A percentile compares a stretch with the other conserved stretches of the same genome.
Conservation (phyloP, 140 eudicot genomes). For the Oenanthe javanica region DNA sequence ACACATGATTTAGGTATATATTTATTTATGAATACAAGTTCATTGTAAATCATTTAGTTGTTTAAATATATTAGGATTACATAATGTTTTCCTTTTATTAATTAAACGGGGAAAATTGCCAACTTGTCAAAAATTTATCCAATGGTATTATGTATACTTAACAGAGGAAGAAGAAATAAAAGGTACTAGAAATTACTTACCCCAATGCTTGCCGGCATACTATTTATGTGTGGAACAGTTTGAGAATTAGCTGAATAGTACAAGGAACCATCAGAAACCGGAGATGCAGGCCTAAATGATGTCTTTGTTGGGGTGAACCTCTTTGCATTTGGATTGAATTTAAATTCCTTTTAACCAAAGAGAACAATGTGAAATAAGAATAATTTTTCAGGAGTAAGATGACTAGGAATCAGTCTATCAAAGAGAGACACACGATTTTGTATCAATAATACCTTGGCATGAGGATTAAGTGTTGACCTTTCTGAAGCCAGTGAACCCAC, state of each 20-base stretch:
- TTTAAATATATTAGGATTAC: too few relatives aligned
- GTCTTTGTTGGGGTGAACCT: constrained; percentile 67
- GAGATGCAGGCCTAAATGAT: constrained; percentile 76
- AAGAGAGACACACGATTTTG: not conserved
- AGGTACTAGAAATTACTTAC: constrained; percentile 38
- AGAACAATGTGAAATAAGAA: not conserved
- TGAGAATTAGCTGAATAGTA: constrained; percentile 63
- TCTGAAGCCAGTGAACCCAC: constrained; percentile 78
- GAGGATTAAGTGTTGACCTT: constrained; percentile 81
- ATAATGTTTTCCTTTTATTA: not conserved
- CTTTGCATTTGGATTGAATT: constrained; percentile 89
- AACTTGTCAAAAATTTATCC: not conserved
- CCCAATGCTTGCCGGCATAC: constrained; percentile 82
- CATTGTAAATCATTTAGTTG: not conserved
- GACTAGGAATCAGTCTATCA: not conserved
- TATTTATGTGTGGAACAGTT: constrained; percentile 61
- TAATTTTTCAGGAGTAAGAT: not conserved
- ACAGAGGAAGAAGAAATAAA: not conserved
- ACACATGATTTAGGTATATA: too few relatives aligned
- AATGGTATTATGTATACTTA: not conserved
- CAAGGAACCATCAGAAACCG: constrained; percentile 71
- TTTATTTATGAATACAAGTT: too few relatives aligned
- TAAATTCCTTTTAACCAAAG: constrained; percentile 54
- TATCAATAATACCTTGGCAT: constrained; percentile 63
- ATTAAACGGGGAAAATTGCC: not conserved